These are phyloP conservation scores for Paecilomyces niveus DNA, from an alignment of 2,329 filamentous ascomycete genomes.

Conservation along the genomic window DNA sequence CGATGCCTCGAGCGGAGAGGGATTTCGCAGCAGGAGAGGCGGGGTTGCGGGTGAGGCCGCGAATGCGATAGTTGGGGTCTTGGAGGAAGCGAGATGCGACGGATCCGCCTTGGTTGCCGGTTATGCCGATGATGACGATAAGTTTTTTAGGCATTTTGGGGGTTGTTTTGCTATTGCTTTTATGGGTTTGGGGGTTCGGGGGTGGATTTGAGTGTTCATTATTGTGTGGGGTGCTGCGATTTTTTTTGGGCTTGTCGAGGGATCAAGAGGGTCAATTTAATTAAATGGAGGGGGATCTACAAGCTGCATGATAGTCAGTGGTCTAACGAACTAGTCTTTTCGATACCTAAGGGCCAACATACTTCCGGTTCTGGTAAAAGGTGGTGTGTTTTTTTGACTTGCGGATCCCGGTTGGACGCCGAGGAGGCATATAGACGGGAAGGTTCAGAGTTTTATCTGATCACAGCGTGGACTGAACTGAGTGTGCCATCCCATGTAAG, in stretches of 20 bases:
- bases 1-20: conserved; percentile 16
- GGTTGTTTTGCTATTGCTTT: background rate
- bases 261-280: background rate
- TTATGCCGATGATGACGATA: conserved; percentile 10
- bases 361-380: background rate
- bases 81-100: conserved; percentile 16
- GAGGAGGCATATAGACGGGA: background rate
- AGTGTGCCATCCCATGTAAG: too few species aligned
- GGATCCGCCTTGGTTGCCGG: conserved; percentile 17
- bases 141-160: background rate
- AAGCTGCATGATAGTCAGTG: background rate
- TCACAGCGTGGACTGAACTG: background rate
- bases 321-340: background rate
- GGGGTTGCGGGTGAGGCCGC: conserved; percentile 22
- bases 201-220: background rate
- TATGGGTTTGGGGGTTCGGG: background rate
- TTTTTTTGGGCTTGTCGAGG: too few species aligned
- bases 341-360: background rate
- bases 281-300: background rate
- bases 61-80: conserved; percentile 17
- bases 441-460: background rate
- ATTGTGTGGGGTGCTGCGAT: background rate
- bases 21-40: conserved; percentile 11
- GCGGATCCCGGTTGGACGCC: background rate
- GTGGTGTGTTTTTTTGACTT: background rate